Percentiles rank a stretch among this genome's conserved stretches.
phyloP scores from a whole-genome alignment of 371 early-diverging fungal genomes.

The Mortierella sp. region DNA sequence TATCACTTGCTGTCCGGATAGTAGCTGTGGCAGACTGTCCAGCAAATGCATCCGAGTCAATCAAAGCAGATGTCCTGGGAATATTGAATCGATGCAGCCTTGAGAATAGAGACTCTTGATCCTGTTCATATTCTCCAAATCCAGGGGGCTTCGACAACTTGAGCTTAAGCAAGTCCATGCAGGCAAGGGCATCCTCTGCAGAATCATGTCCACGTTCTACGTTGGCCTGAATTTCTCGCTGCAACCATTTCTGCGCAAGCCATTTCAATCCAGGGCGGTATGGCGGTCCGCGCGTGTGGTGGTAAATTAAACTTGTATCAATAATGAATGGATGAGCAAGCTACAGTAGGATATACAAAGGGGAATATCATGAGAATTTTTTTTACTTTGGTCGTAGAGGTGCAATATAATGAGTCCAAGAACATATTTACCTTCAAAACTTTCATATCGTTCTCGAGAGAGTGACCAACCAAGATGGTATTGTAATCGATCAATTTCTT shows the following conservation, averaged over 20 bases:
- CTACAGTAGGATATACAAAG: slow-evolving; percentile 29
- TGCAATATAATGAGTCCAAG: background rate
- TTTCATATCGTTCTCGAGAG: slow-evolving; percentile 79
- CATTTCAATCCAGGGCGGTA: slow-evolving; percentile 67
- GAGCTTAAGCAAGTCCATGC: slow-evolving; percentile 77
- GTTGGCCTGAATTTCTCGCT: slow-evolving; percentile 71
- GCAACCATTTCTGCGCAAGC: slow-evolving; percentile 69
- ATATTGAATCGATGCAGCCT: slow-evolving; percentile 61
- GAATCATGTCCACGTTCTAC: slow-evolving; percentile 77
- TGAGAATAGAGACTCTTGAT: slow-evolving; percentile 65
- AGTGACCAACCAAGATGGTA: slow-evolving; percentile 83
- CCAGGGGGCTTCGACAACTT: slow-evolving; percentile 64
- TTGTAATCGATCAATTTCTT: slow-evolving; percentile 63
- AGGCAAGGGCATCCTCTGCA: slow-evolving; percentile 81
- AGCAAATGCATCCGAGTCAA: slow-evolving; percentile 57
- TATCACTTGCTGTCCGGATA: slow-evolving; percentile 31
- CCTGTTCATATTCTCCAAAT: slow-evolving; percentile 62
- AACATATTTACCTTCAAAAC: slow-evolving; percentile 60
- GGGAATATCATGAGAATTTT: background rate
- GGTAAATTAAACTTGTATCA: slow-evolving; percentile 79
- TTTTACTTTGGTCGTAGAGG: background rate
- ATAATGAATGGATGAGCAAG: slow-evolving; percentile 75
- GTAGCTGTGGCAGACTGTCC: slow-evolving; percentile 34
- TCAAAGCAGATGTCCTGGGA: slow-evolving; percentile 58
- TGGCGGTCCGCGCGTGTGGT: slow-evolving; percentile 72